Conservation (phyloP, 2,329 filamentous ascomycete genomes). For the Pleomassaria siparia region DNA sequence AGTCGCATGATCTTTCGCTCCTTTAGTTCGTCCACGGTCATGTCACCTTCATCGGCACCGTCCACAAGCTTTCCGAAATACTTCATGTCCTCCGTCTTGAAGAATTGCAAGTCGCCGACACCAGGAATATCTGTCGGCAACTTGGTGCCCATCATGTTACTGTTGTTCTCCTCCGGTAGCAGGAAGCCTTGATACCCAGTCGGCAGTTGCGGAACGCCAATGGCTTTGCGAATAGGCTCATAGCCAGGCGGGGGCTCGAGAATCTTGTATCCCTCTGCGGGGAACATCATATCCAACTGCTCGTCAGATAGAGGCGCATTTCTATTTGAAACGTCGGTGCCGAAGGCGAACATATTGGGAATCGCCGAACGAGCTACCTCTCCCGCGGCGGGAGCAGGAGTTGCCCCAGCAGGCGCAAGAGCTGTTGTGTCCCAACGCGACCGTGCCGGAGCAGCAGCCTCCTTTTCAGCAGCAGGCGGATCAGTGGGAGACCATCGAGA, state of each 20-base stretch:
- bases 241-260: constrained; percentile 90
- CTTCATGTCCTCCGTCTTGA: constrained; percentile 97
- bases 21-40: constrained; percentile 94
- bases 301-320: constrained; percentile 88
- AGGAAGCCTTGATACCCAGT: constrained; percentile 78
- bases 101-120: constrained; percentile 93
- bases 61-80: constrained; percentile 98
- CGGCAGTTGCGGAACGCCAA: constrained; percentile 73
- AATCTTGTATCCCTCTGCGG: constrained; percentile 89
- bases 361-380: constrained; percentile 22
- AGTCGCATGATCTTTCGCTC: constrained; percentile 98
- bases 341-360: constrained; percentile 68
- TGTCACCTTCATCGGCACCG: constrained; percentile 83
- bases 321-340: constrained; percentile 76
- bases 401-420: constrained; percentile 7
- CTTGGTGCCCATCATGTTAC: constrained; percentile 75
- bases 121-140: constrained; percentile 94
- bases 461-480: constrained; percentile 26
- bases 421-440: constrained; percentile 41
- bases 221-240: constrained; percentile 73
- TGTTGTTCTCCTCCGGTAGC: constrained; percentile 93
- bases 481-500: constrained; percentile 59
- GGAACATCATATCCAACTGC: constrained; percentile 88
- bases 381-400: constrained; percentile 20
- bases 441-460: constrained; percentile 22